Evolutionary conservation across 495 filamentous ascomycete genomes (phyloP), one percentile per base, ranked within the genome.

Genomic region (Neurospora cerealis): DNA sequence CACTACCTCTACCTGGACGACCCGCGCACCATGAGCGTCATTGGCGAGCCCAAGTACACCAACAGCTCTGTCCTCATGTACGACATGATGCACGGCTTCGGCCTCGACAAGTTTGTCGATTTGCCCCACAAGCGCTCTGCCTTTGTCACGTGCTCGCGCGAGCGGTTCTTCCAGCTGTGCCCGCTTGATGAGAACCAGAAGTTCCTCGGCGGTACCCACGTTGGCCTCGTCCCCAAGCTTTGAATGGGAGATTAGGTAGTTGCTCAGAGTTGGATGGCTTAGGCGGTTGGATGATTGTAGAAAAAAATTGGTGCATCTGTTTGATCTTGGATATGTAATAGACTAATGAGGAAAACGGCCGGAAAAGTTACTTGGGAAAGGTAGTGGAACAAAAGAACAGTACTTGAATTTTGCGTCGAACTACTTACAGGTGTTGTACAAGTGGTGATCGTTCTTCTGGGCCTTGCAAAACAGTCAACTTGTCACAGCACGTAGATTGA

Each of bases 1-100:
- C 90, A 92, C 78, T 92, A 90, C 78, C 83, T 89, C 73, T 92
- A 90, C 81, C 83, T 92, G 46, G 90, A 92, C 79, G 90, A 92
- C 74, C 88, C 89, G 74, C 87, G 90, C 38, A 92, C 90, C 4
- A 81, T 78, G 73, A 79, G 83, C 71, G 87, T 90, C 2, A 89
- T 92, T 2, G 90, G 90, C 38, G 90, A 92, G 84, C 90, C 90
- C 70, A 88, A 87, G 78, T 87, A 86, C 39, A 89, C 86, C 11
- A 88, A 87, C 72, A 81, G 79, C 36, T 88, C 85, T 5, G 88
- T 92, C 21, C 83, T 92, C 60, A 87, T 87, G 54, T 91, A 91
- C 79, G 90, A 92, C 74, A 86, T 89, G 72, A 85, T 88, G 38
- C 88, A 91, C 73, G 90, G 90, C 4, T 87, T 92, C 60, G 86